Evolutionary conservation across 192 early-diverging fungal genomes (phyloP).

Genomic region (Umbelopsis sp.): DNA sequence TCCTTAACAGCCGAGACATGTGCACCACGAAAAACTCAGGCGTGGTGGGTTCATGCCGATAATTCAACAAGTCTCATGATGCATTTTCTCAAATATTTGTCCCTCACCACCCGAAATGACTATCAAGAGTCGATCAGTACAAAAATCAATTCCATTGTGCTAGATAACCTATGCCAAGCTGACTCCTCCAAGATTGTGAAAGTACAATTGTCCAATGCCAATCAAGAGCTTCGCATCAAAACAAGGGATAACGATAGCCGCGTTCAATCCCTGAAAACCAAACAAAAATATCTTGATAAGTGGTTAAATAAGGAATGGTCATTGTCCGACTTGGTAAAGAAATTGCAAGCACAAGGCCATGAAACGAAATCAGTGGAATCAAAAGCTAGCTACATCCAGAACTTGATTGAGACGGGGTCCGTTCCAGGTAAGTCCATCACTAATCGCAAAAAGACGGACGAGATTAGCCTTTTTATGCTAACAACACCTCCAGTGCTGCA

Average conservation of each 20-base stretch:
- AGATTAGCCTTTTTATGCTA: neutral
- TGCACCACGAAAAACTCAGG: neutral
- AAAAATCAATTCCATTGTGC: neutral
- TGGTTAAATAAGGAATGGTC: conserved; percentile 16
- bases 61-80: conserved; percentile 14
- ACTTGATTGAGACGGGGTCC: neutral
- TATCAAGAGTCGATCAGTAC: neutral
- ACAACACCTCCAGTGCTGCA: neutral
- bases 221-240: neutral
- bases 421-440: neutral
- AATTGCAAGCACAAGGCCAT: neutral
- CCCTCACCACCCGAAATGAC: neutral
- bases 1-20: conserved; percentile 8
- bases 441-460: neutral
- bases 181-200: conserved; percentile 3
- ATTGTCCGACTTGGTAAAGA: neutral
- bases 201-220: conserved; percentile 7
- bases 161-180: neutral
- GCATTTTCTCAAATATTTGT: conserved; percentile 21
- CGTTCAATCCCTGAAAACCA: neutral
- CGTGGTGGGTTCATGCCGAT: conserved; percentile 17
- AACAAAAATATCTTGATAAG: conserved; percentile 13
- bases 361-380: neutral
- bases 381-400: neutral
- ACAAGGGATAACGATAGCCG: neutral